Evolutionary conservation across 345 rosid genomes (phyloP).

Genomic region (Lagerstroemia speciosa): DNA sequence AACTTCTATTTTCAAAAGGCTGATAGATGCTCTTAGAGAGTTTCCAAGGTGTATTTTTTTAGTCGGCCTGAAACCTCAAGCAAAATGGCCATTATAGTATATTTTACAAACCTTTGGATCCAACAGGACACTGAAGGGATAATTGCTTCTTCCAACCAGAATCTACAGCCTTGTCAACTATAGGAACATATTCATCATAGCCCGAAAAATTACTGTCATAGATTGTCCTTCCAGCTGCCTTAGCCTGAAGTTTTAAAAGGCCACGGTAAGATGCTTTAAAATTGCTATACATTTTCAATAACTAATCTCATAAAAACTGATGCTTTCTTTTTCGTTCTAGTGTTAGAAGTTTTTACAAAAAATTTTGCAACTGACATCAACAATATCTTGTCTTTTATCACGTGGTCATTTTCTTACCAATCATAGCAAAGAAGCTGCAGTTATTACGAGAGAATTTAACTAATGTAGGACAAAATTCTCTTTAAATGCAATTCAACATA

Average conservation of each 20-base stretch:
- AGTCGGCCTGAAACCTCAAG: background rate
- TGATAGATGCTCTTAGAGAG: background rate
- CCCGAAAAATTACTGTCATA: constrained; percentile 63
- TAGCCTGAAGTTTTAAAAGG: constrained; percentile 40
- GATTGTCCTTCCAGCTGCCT: constrained; percentile 52
- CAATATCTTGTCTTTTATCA: background rate
- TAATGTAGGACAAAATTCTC: constrained; percentile 1
- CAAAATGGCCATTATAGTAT: background rate
- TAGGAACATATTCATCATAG: constrained; percentile 95
- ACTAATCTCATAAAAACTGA: background rate
- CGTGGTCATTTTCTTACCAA: background rate
- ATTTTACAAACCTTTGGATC: constrained; percentile 49
- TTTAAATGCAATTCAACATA: background rate
- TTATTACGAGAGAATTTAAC: background rate
- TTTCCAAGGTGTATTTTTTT: background rate
- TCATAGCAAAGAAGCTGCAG: background rate
- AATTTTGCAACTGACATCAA: background rate
- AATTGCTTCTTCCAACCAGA: constrained; percentile 74
- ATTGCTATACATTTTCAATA: background rate
- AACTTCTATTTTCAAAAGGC: background rate
- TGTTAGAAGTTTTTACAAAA: background rate
- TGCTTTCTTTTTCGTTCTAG: background rate
- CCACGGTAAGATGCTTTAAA: background rate
- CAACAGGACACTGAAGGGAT: constrained; percentile 28
- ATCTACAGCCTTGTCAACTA: constrained; percentile 97